Percentiles rank a stretch among this genome's conserved stretches.
These are phyloP conservation scores for Salix purpurea DNA, from an alignment of 345 rosid species.

Conservation along the genomic window DNA sequence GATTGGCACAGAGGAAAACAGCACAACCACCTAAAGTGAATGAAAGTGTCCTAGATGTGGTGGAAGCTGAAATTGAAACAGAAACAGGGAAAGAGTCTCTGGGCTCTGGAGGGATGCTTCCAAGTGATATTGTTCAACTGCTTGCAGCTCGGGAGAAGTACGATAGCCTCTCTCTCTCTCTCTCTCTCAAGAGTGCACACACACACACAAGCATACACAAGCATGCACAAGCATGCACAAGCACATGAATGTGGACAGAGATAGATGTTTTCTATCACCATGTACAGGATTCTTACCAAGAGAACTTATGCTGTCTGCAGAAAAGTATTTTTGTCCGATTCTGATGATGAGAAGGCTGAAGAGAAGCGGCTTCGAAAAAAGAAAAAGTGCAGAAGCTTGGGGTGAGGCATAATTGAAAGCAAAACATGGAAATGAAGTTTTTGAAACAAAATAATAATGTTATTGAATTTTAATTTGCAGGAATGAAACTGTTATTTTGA, in stretches of 20 bases:
- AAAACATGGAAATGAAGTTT: too few relatives aligned
- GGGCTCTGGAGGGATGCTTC: slow-evolving; percentile 66
- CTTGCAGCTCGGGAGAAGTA: slow-evolving; percentile 85
- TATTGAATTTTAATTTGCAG: slow-evolving; percentile 33
- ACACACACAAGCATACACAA: neutral
- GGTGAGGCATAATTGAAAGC: slow-evolving; percentile 35
- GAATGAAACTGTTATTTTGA: slow-evolving; percentile 56
- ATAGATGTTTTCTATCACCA: neutral
- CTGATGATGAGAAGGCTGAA: slow-evolving; percentile 50
- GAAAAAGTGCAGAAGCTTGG: slow-evolving; percentile 62
- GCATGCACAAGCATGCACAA: neutral
- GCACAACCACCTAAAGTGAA: slow-evolving; percentile 32
- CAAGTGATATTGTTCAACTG: slow-evolving; percentile 59
- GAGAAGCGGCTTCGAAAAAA: slow-evolving; percentile 30
- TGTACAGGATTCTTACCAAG: slow-evolving; percentile 2
- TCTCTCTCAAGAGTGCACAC: neutral
- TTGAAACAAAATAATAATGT: neutral
- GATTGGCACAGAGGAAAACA: slow-evolving; percentile 61
- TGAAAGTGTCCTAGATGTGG: slow-evolving; percentile 26
- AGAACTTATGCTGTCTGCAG: slow-evolving; percentile 33
- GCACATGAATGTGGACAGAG: neutral
- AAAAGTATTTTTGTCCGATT: slow-evolving; percentile 50
- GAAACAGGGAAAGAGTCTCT: slow-evolving; percentile 37
- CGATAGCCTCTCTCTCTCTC: neutral
- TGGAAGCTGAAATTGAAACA: slow-evolving; percentile 17